Evolutionary conservation across 352 stramenopile species (phyloP), one percentile per base, ranked within the genome.

Genomic region (Globisporangium iwayamae): DNA sequence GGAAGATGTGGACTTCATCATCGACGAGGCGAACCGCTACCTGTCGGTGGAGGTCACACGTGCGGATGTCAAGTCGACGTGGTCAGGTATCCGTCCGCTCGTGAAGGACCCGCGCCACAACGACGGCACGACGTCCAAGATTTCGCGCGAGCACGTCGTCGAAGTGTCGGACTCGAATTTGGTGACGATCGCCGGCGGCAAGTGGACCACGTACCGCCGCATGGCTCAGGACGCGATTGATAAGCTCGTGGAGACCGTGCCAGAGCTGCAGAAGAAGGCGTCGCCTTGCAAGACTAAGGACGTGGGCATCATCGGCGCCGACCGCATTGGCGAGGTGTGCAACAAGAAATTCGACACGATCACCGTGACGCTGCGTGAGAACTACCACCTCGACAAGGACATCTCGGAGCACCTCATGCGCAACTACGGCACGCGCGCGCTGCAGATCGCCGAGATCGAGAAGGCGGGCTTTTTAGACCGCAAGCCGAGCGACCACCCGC

Each of bases 261-360:
- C 91, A 0, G 78, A 90, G 67, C 60, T 97, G n/a, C 51, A 83
- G 68, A 58, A 61, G 62, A 94, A 95, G 75, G 79, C 83, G 34
- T 57, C 72, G 48, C 68, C 76, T 5, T 96, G 90, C 75, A 84
- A 85, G 67, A 97, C 90, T 9, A 75, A 73, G 48, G 68, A 91
- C 39, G 84, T 97, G 32, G 83, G 91, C 30, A 88, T 96, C 58
- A 86, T 98, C 53, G 87, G 89, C 34, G 85, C 90, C 43, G 87
- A 97, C 71, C 87, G 94, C 56, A 93, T 97, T 52, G 93, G 94
- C 41, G 91, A 98, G 56, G 94, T 98, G 25, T 97, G 89, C 83
- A 97, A 95, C 72, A 94, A 98, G 74, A 98, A 98, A 76, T 98
- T 98, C 65, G 93, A 98, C 77, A 96, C 93, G 65, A 97, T 98